Base-by-base conservation (phyloP, 1,284 basidiomycete genomes). In the Puccinia horiana region DNA sequence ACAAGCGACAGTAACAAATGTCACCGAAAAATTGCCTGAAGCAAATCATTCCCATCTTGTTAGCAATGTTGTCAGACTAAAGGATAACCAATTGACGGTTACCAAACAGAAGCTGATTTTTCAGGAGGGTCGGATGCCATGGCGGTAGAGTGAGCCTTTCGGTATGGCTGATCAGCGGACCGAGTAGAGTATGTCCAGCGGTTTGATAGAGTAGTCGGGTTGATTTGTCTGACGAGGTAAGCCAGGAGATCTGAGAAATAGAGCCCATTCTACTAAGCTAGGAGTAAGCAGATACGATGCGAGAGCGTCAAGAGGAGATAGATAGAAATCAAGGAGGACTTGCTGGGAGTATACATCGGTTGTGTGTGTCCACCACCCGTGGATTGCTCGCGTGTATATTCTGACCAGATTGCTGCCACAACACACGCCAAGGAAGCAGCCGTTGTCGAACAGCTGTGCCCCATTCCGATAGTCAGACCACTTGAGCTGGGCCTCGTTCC, bases 201-300 rank as follows among this genome's bases (percentile, higher is more conserved):
- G 75, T 56, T 52, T 67, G 58, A 49, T 67, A 77, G 18, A 67
- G 29, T 32, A 77, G 37, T 37, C 29, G 42, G 32, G 70, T 32
- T 58, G 67, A 61, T 29, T 69, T 23, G 49, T 70, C 49, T 9
- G 49, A 56, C 18, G 12, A 37, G 23, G 42, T 49, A 20, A 81
- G 35, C 80, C 80, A 81, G 16, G 61, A 81, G 42, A 74, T 67
- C 72, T 63, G 67, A 54, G 67, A 72, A 75, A 75, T 75, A n/a
- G 72, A 63, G 26, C 78, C 69, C 12, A 61, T 12, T 49, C 70
- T 81, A 52, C 54, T 40, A 44, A 70, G 49, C 32, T 35, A n/a
- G 35, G 40, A 56, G 18, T 69, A 37, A 44, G 65, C n/a, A 70
- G 26, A 26, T 32, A 44, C 42, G 52, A 75, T 58, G 49, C 18